Evolutionary conservation across 139 green algal genomes (phyloP).

Genomic region (Micractinium conductrix): DNA sequence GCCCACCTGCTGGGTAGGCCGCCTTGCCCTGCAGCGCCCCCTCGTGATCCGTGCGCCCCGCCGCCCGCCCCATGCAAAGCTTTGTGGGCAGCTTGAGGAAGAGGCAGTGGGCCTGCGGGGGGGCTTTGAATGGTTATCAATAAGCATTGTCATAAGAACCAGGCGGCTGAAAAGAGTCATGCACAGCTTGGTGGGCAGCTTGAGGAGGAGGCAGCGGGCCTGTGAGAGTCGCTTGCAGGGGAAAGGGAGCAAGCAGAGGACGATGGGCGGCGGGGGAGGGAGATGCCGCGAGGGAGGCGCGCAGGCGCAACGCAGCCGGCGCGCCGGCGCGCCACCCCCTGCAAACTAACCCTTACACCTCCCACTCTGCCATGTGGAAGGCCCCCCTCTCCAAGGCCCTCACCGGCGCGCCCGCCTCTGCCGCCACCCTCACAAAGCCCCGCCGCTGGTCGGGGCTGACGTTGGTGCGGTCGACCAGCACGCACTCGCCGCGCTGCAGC

Average conservation of each 20-base stretch:
- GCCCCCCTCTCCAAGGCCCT: too few species aligned
- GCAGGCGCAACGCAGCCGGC: too few species aligned
- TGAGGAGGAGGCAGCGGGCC: slow-evolving; percentile 61
- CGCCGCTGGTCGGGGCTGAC: slow-evolving; percentile 62
- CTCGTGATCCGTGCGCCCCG: slow-evolving; percentile 55
- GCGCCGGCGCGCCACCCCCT: too few species aligned
- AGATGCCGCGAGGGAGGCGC: too few species aligned
- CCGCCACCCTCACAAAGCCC: slow-evolving; percentile 65
- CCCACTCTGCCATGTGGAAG: too few species aligned
- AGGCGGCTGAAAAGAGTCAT: not conserved
- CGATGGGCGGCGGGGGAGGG: too few species aligned
- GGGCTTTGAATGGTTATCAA: too few species aligned
- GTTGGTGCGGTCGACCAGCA: slow-evolving; percentile 81
- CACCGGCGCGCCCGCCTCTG: slow-evolving; percentile 14
- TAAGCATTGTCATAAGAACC: too few species aligned
- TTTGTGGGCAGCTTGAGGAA: slow-evolving; percentile 54
- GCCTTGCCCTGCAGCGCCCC: slow-evolving; percentile 60
- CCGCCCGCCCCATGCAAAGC: slow-evolving; percentile 57
- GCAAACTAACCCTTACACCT: too few species aligned
- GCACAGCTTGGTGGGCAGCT: slow-evolving; percentile 43
- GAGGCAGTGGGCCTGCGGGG: slow-evolving; percentile 53
- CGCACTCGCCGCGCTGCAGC: slow-evolving; percentile 42
- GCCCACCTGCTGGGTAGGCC: slow-evolving; percentile 16
- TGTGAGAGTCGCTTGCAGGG: slow-evolving; percentile 1
- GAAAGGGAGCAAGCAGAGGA: not conserved